Base-by-base conservation (phyloP, 768 basidiomycete genomes). In the Cystobasidium ongulense region DNA sequence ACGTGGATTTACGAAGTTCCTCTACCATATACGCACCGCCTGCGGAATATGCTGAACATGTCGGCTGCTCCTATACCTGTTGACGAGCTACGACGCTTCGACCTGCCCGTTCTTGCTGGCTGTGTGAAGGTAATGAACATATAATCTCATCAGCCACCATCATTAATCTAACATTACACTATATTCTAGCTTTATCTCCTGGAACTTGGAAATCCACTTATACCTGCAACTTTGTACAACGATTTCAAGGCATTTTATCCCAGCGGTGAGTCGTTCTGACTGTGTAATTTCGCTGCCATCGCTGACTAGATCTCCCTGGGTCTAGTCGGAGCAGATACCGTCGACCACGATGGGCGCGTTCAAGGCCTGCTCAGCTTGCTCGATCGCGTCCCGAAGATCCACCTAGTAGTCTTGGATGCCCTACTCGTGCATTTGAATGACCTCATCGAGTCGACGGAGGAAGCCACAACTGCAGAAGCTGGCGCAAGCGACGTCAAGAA, bases 161-260 rank as follows among this genome's bases (percentile, higher is more conserved):
- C 11, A 15, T 27, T 10, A 27, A 84, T 96, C n/a, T 94, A 13
- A 98, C 80, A 85, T 98, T 31, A 88, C 92, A 78, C 90, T 91
- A 10, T 92, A 93, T 36, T 80, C 95, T 17, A 86, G 86, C 39
- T 67, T 1, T 72, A 41, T n/a, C 39, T 88, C 33, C 84, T 95
- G 21, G 93, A 96, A 80, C 85, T 97, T 31, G 87, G 91, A 79
- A 92, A 92, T 8, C 92, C 95, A 31, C 80, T 96, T 13, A 85
- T 87, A 27, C 82, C 90, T 59, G 95, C 88, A 84, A 91, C 94
- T 78, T 87, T 89, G 54, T 98, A 93, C 90, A 92, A 94, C 52
- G 93, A 96, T 35, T 84, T 94, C 75, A 86, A 90, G 68, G 88
- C 87, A 75, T 76, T 96, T n/a, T 97, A 96, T 78, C 92, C 91